phyloP scores from a whole-genome alignment of 2,329 filamentous ascomycete genomes.

The Fusarium praegraminearum region DNA sequence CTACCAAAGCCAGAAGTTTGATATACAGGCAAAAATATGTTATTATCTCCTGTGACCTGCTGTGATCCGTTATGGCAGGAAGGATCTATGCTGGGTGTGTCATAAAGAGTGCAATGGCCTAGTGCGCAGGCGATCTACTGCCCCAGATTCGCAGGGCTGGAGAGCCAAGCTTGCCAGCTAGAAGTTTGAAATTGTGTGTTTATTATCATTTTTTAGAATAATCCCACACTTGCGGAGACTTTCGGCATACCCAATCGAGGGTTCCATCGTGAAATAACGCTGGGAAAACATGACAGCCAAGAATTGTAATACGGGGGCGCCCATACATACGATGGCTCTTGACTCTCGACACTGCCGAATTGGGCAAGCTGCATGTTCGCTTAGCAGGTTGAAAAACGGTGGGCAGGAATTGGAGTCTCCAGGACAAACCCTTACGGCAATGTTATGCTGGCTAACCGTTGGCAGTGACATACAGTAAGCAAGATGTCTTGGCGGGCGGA shows the following conservation, averaged over 20 bases:
- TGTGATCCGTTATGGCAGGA: neutral
- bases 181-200: neutral
- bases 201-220: conserved; percentile 2
- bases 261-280: conserved; percentile 11
- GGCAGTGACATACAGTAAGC: conserved; percentile 7
- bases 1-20: conserved; percentile 2
- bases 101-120: conserved; percentile 3
- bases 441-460: conserved; percentile 27
- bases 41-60: conserved; percentile 1
- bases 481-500: neutral
- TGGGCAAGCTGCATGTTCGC: conserved; percentile 42
- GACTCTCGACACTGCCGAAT: conserved; percentile 38
- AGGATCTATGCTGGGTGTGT: conserved; percentile 6
- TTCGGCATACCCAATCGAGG: conserved; percentile 22
- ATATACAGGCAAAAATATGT: neutral
- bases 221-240: neutral
- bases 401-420: conserved; percentile 38
- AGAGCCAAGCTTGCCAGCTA: conserved; percentile 6
- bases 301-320: conserved; percentile 11
- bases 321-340: conserved; percentile 11
- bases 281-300: conserved; percentile 16
- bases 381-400: conserved; percentile 40
- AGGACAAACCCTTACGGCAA: conserved; percentile 23
- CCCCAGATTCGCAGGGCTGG: conserved; percentile 3
- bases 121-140: neutral